phyloP scores from a whole-genome alignment of 2,329 filamentous ascomycete genomes.

The Sarocladium brachiariae region DNA sequence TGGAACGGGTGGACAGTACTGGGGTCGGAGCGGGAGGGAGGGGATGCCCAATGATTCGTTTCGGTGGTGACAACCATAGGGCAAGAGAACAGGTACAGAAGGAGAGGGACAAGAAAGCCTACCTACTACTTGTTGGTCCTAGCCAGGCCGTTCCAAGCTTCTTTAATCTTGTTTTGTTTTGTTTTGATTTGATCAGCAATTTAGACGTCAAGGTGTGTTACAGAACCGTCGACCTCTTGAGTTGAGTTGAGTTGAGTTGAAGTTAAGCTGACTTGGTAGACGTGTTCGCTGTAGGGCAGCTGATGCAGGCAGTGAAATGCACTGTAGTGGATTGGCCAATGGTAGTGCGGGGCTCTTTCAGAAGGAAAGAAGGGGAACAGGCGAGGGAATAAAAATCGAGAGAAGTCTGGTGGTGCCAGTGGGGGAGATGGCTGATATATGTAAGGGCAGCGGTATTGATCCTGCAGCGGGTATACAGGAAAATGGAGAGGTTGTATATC shows the following conservation, averaged over 20 bases:
- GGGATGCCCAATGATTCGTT: conserved; percentile 5
- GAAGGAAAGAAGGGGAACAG: conserved; percentile 1
- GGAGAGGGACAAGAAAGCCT: background rate
- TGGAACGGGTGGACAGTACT: background rate
- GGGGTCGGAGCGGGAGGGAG: background rate
- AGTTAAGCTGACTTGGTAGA: no score
- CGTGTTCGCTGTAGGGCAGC: background rate
- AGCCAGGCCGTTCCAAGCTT: no score
- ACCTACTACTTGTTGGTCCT: no score
- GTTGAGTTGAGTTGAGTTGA: no score
- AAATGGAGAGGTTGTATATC: background rate
- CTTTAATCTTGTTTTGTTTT: no score
- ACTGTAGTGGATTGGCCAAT: background rate
- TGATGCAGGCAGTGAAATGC: background rate
- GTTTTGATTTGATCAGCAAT: background rate
- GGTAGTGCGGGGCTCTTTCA: conserved; percentile 6
- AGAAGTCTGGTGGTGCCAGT: background rate
- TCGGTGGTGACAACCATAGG: conserved; percentile 7
- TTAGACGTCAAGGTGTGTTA: background rate
- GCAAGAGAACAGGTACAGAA: background rate
- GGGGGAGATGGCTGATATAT: conserved; percentile 5
- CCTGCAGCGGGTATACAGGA: background rate
- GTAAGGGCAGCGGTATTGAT: conserved; percentile 7
- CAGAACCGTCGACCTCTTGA: no score
- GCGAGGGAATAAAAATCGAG: conserved; percentile 9